Base-by-base conservation (phyloP, 768 basidiomycete genomes). In the Pleurotus platypus region DNA sequence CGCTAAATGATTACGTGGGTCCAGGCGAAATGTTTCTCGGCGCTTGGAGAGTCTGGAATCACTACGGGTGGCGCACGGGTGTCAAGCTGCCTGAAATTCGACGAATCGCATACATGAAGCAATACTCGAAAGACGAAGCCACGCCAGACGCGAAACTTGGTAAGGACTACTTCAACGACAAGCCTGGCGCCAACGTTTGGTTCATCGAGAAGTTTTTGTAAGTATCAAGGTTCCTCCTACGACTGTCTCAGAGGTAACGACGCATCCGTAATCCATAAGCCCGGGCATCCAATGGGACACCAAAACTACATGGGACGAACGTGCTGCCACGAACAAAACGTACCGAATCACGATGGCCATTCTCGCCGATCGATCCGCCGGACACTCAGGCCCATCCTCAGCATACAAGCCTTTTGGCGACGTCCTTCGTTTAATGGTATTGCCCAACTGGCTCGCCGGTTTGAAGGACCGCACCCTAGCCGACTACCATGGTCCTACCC, bases 161-260 rank as follows among this genome's bases (percentile, higher is more conserved):
- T 7, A n/a, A 50, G 13, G 49, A 50, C 15, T 35, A 35, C 22
- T 50, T 50, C 27, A 50, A 50, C 49, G 35, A 50, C 22, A 50
- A 50, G 49, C 49, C 49, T 35, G 49, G 49, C 16, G 49, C 49
- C 16, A 50, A 50, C 30, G 49, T 50, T n/a, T 50, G 49, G 49
- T 50, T 50, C 27, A 50, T 37, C n/a, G 49, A 50, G 20, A 50
- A 22, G 27, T 50, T 50, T 26, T 50, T 50, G 49, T 50, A 35
- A 1, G 49, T 35, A 8, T 2, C 30, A 9, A 8, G 8, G 3
- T 35, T 35, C 30, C 2, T 35, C 30, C 24, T 24, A 24, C 4
- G 24, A 24, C 24, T 24, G 24, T 24, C 24, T 35, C 30, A 8
- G 30, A 35, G 7, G 11, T 35, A 35, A 35, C 30, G 30, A 8